Evolutionary conservation across 257 asterid species (phyloP), one percentile per base, ranked within the genome.

Genomic region (Rehmannia glutinosa): DNA sequence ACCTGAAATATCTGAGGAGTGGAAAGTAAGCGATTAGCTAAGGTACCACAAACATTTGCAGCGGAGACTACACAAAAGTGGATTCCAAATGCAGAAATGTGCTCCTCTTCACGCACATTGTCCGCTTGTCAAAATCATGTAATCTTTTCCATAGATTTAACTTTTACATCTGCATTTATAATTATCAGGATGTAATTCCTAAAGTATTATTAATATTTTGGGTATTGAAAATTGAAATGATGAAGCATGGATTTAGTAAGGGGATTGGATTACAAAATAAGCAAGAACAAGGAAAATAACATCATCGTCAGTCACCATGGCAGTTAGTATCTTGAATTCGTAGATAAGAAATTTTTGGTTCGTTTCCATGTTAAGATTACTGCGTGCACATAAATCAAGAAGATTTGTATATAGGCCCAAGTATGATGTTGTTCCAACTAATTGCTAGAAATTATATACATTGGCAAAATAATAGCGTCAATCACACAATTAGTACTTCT

Each of bases 1-100:
- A 76, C 82, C 82, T 80, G 82, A 73, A 83, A 83, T 19, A 75
- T 80, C 16, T 68, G 84, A 10, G 72, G 45, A 10, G 76, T 74
- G 45, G 82, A 68, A 52, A 83, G 86, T 21, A 78, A 73, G 2
- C 84, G 81, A 39, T 80, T 82, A 54, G 80, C 74, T 11, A 80
- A 73, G 23, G 80, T 83, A 36, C 76, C 76, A 32, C 69, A 57
- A 12, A 83, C 64, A 42, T 38, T 74, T 41, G 76, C 82, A 45
- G 78, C 84, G 2, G 84, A 75, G 0, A 71, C 53, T 4, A 81
- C 73, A 11, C 86, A 84, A 1, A 55, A 32, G 59, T 80, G n/a
- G 7, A 76, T 33, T 16, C 82, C 89, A 43, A 83, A 69, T 8
- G 86, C 89, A 6, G 86, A 70, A 5, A 79, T 77, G 1, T 84